Evolutionary conservation across 345 rosid genomes (phyloP).

Genomic region (Iberis pinnata): DNA sequence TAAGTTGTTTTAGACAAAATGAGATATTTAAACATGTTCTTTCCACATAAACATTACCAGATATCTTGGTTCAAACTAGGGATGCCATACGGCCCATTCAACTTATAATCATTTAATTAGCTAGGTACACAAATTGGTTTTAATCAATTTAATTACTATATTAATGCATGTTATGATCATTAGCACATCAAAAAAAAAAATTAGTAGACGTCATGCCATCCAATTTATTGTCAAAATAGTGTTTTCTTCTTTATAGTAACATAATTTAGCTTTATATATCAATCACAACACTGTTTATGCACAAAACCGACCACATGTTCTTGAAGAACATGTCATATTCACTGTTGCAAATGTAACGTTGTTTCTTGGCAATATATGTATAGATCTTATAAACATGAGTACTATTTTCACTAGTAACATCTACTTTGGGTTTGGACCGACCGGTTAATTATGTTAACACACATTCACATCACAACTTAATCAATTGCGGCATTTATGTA

Average conservation of each 20-base stretch:
- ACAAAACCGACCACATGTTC: conserved; percentile 31
- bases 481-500: neutral
- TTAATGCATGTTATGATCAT: neutral
- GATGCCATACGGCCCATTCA: too few species aligned
- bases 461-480: conserved; percentile 16
- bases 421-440: conserved; percentile 12
- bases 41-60: too few species aligned
- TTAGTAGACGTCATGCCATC: conserved; percentile 3
- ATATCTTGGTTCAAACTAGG: too few species aligned
- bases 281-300: conserved; percentile 30
- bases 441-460: conserved; percentile 6
- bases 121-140: too few species aligned
- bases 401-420: conserved; percentile 29
- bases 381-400: conserved; percentile 12
- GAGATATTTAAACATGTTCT: too few species aligned
- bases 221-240: neutral
- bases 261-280: conserved; percentile 25
- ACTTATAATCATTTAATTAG: too few species aligned
- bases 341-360: conserved; percentile 25
- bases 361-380: conserved; percentile 29
- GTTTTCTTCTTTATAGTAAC: conserved; percentile 3
- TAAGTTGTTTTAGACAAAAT: too few species aligned
- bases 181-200: neutral
- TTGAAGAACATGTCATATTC: conserved; percentile 30
- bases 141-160: neutral